Percentiles rank a stretch among this genome's conserved stretches.
These are phyloP conservation scores for Suillus lakei DNA, from an alignment of 768 basidiomycete species.

Conservation along the genomic window DNA sequence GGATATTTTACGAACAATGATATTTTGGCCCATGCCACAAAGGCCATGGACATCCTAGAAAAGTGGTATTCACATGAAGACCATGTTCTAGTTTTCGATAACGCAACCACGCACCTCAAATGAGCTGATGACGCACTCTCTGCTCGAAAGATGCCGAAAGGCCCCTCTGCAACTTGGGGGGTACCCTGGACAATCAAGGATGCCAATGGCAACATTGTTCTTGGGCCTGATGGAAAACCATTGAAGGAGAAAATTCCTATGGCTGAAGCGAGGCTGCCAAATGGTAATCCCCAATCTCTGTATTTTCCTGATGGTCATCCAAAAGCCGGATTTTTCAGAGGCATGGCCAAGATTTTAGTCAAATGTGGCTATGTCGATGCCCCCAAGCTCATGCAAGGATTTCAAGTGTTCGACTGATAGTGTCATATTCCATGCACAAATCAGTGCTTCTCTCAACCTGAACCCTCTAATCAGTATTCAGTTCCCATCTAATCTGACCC, in stretches of 20 bases:
- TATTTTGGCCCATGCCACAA: slow-evolving; percentile 27
- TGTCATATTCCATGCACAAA: no score
- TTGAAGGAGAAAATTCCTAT: slow-evolving; percentile 21
- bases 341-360: slow-evolving; percentile 37
- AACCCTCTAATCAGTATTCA: no score
- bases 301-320: slow-evolving; percentile 37
- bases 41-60: slow-evolving; percentile 25
- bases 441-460: no score
- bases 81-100: slow-evolving; percentile 32
- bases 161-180: slow-evolving; percentile 13
- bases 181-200: slow-evolving; percentile 16
- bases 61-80: slow-evolving; percentile 32
- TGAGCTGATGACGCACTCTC: slow-evolving; percentile 24
- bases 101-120: slow-evolving; percentile 28
- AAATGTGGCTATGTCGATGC: slow-evolving; percentile 23
- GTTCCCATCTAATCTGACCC: no score
- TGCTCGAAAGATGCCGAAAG: slow-evolving; percentile 20
- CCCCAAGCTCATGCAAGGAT: slow-evolving; percentile 25
- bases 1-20: slow-evolving; percentile 36
- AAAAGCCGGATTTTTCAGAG: slow-evolving; percentile 36
- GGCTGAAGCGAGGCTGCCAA: slow-evolving; percentile 10
- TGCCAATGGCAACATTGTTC: slow-evolving; percentile 17
- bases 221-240: slow-evolving; percentile 19
- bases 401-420: slow-evolving; percentile 29
- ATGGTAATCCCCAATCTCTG: slow-evolving; percentile 31